These are phyloP conservation scores for Amanita phalloides DNA, from an alignment of 768 basidiomycete species.

Conservation along the genomic window DNA sequence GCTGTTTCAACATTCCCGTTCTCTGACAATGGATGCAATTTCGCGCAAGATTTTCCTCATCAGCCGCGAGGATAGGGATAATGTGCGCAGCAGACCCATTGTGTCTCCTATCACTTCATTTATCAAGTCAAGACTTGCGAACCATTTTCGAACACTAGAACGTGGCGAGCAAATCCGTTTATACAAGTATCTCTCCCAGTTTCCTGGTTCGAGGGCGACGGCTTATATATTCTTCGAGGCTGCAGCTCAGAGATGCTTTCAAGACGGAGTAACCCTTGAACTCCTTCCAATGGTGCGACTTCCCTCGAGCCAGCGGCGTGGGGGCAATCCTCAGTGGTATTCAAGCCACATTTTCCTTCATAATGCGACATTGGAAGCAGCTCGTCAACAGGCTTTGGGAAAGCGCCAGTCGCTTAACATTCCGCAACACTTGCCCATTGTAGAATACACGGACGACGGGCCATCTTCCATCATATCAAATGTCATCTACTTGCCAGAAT, in stretches of 20 bases:
- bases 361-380: too few relatives aligned
- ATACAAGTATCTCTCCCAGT: slow-evolving; percentile 5
- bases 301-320: too few relatives aligned
- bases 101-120: slow-evolving; percentile 9
- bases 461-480: too few relatives aligned
- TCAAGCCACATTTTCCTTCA: too few relatives aligned
- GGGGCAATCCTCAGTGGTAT: too few relatives aligned
- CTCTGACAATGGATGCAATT: slow-evolving; percentile 11
- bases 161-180: slow-evolving; percentile 10
- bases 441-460: too few relatives aligned
- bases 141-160: slow-evolving; percentile 10
- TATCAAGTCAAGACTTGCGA: slow-evolving; percentile 9
- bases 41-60: slow-evolving; percentile 11
- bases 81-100: slow-evolving; percentile 7
- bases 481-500: too few relatives aligned
- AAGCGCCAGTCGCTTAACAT: too few relatives aligned
- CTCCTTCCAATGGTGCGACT: too few relatives aligned
- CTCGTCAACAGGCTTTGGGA: too few relatives aligned
- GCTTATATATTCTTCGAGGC: slow-evolving; percentile 12
- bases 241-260: slow-evolving; percentile 1
- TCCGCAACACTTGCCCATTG: too few relatives aligned
- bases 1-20: slow-evolving; percentile 3
- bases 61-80: slow-evolving; percentile 10
- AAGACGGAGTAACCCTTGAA: too few relatives aligned
- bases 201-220: slow-evolving; percentile 5